Evolutionary conservation across 352 stramenopile species (phyloP), one percentile per base, ranked within the genome.

Genomic region (Globisporangium sylvaticum): DNA sequence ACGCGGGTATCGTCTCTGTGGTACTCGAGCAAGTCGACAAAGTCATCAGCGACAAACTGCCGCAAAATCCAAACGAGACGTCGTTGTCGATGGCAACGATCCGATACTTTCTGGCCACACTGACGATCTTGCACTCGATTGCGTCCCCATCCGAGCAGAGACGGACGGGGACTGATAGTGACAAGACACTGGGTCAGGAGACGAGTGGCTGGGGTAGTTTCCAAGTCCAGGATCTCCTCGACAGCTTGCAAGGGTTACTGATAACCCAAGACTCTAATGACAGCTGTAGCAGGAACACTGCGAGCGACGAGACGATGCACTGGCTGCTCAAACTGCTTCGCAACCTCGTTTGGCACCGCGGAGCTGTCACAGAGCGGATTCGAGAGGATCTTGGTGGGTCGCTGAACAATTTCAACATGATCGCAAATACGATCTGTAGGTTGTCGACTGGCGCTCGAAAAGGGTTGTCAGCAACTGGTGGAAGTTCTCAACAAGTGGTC

Each of bases 261-360:
- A n/a, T 39, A 22, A 25, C 6, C 6, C 32, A 31, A 14, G 15
- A 58, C 20, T 4, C 18, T 15, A 18, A 22, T 39, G 52, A 6
- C 14, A 18, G 15, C 1, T 20, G 6, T 18, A 58, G 14, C 9
- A 57, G 4, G 22, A 50, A 18, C 4, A 24, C 10, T 66, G 18
- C 12, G 2, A 32, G 12, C 10, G 58, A 44, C 15, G 57, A 32
- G 52, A 53, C 79, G n/a, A 37, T 42, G 0, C 72, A 74, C 18
- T 83, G 76, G 72, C 65, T 54, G 46, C 55, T 83, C 10, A 76
- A 76, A 54, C 61, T 83, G 4, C 53, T 83, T n/a, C 65, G 72
- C 0, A 81, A 76, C 44, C 69, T 83, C 20, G 72, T 70, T 0
- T 62, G 61, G 57, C 58, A 70, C 15, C 57, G 18, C 1, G 64